Percentiles rank a stretch among this genome's conserved stretches.
These are phyloP conservation scores for Plasmodium billcollinsi DNA, from an alignment of 169 alveolate species.

Conservation along the genomic window DNA sequence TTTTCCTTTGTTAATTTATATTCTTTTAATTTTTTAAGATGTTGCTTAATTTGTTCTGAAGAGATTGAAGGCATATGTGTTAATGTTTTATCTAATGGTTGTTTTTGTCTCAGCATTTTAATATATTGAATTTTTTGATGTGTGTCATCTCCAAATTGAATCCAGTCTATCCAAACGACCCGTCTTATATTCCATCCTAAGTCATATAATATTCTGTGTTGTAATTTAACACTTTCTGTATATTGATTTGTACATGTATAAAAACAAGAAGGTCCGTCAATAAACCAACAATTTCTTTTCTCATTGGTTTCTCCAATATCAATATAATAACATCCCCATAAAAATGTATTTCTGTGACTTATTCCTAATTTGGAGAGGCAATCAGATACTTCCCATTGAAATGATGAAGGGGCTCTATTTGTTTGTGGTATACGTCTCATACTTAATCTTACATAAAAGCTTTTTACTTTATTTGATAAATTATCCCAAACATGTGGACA, in stretches of 20 bases:
- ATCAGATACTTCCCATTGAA: constrained; percentile 91
- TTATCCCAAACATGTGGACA: constrained; percentile 84
- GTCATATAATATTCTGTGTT: constrained; percentile 87
- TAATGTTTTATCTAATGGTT: constrained; percentile 75
- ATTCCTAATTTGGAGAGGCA: constrained; percentile 84
- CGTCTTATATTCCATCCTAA: constrained; percentile 90
- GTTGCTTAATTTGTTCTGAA: constrained; percentile 56
- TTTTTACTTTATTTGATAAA: constrained; percentile 80
- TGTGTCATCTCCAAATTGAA: constrained; percentile 55
- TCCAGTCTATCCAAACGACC: constrained; percentile 88
- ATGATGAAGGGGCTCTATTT: constrained; percentile 83
- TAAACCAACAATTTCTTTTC: constrained; percentile 87
- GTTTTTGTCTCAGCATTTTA: constrained; percentile 73
- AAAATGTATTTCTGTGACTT: constrained; percentile 85
- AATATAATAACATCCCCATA: constrained; percentile 91
- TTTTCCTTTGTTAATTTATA: constrained; percentile 48
- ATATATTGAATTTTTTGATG: constrained; percentile 77
- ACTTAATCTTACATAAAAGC: constrained; percentile 87
- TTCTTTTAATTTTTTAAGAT: constrained; percentile 70
- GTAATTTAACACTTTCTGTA: constrained; percentile 84
- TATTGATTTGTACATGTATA: constrained; percentile 84
- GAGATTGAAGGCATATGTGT: constrained; percentile 43
- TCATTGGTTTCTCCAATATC: constrained; percentile 89
- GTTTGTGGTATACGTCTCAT: constrained; percentile 86
- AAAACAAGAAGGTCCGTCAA: constrained; percentile 90